Evolutionary conservation across 345 rosid genomes (phyloP).

Genomic region (Brassica incana): DNA sequence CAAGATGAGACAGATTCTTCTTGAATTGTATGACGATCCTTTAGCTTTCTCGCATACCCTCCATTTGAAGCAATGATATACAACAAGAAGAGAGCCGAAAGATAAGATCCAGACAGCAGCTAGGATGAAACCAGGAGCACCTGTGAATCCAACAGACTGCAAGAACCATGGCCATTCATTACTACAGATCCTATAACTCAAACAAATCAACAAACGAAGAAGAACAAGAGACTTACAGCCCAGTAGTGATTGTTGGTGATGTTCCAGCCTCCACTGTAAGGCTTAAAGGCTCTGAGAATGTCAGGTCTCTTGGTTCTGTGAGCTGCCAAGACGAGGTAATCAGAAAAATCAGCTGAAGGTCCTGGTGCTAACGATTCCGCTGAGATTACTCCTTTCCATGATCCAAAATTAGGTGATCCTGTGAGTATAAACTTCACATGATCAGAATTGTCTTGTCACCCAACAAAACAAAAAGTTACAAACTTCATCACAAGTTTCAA

Average conservation of each 20-base stretch:
- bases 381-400: constrained; percentile 56
- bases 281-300: constrained; percentile 65
- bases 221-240: constrained; percentile 61
- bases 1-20: constrained; percentile 66
- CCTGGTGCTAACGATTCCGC: constrained; percentile 59
- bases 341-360: constrained; percentile 44
- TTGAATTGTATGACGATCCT: constrained; percentile 45
- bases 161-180: constrained; percentile 2
- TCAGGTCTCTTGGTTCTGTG: constrained; percentile 86
- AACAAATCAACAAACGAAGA: neutral
- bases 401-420: constrained; percentile 59
- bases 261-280: constrained; percentile 81
- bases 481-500: constrained; percentile 11
- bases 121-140: constrained; percentile 76
- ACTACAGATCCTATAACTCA: constrained; percentile 2
- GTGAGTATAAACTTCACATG: constrained; percentile 1
- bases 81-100: constrained; percentile 75
- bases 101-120: constrained; percentile 76
- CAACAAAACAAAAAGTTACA: neutral
- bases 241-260: constrained; percentile 86
- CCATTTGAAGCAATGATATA: constrained; percentile 68
- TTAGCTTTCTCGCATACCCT: constrained; percentile 54
- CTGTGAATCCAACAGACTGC: constrained; percentile 97
- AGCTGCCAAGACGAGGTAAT: constrained; percentile 66
- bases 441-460: neutral